A percentile compares a stretch with the other conserved stretches of the same genome.
Evolutionary conservation across 2,329 filamentous ascomycete species (phyloP).

Genomic region (Atkinsonella texensis): DNA sequence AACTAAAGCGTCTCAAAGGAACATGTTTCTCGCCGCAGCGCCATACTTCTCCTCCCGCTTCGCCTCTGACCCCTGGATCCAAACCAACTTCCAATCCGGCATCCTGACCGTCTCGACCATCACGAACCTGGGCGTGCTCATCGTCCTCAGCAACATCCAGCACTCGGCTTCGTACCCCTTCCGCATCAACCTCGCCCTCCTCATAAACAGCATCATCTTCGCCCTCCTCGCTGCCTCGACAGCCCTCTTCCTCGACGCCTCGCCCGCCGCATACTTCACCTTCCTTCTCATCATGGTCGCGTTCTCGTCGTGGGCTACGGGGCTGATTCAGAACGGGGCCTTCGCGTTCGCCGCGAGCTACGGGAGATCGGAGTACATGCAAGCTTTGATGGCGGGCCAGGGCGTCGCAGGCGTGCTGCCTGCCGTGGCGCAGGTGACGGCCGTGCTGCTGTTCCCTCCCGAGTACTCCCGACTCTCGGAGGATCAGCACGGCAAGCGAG

Average conservation of each 20-base stretch:
- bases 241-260: conserved; percentile 47
- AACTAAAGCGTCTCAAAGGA: no score
- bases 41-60: conserved; percentile 89
- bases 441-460: conserved; percentile 51
- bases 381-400: conserved; percentile 93
- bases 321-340: conserved; percentile 83
- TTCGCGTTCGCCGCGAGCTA: conserved; percentile 88
- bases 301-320: conserved; percentile 65
- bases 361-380: conserved; percentile 76
- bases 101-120: conserved; percentile 79
- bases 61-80: conserved; percentile 54
- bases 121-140: conserved; percentile 66
- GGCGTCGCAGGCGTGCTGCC: conserved; percentile 85
- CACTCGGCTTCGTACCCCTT: conserved; percentile 74
- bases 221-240: conserved; percentile 72
- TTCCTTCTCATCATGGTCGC: conserved; percentile 79
- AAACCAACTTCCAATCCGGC: conserved; percentile 75
- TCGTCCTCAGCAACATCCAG: conserved; percentile 71
- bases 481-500: conserved; percentile 12
- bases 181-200: conserved; percentile 66
- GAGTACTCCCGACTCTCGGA: conserved; percentile 13
- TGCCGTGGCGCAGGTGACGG: conserved; percentile 72
- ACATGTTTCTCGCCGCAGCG: conserved; percentile 94
- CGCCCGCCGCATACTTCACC: conserved; percentile 57
- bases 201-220: conserved; percentile 69